phyloP scores from a whole-genome alignment of 1,284 basidiomycete species.

The Agaricales sp. region DNA sequence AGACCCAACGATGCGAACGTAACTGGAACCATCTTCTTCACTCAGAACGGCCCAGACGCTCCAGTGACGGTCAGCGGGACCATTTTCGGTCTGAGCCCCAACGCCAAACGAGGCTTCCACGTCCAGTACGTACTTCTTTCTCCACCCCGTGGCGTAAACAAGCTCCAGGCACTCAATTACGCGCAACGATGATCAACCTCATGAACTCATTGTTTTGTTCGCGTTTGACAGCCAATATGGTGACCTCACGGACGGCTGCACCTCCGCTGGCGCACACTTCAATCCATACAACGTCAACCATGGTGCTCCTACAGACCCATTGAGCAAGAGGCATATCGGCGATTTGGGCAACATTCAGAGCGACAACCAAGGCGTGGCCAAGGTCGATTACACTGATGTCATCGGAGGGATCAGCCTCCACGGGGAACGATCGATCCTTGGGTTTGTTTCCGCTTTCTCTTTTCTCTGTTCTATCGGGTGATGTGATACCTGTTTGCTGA shows the following conservation, averaged over 20 bases:
- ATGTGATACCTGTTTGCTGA: no score
- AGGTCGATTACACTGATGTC: background rate
- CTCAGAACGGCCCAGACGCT: background rate
- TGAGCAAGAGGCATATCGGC: slow-evolving; percentile 1
- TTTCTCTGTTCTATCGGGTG: background rate
- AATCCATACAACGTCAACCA: slow-evolving; percentile 5
- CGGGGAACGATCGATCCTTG: background rate
- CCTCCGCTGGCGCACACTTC: slow-evolving; percentile 4
- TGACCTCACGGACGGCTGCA: slow-evolving; percentile 3
- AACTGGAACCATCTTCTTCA: slow-evolving; percentile 3
- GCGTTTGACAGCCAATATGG: slow-evolving; percentile 2
- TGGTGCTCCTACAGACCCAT: background rate
- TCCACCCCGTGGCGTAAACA: background rate
- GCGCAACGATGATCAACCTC: no score
- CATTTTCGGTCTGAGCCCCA: slow-evolving; percentile 3
- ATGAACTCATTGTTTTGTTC: background rate
- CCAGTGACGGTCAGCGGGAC: background rate
- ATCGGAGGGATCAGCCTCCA: background rate
- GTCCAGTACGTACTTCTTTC: slow-evolving; percentile 1
- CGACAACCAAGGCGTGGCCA: slow-evolving; percentile 2
- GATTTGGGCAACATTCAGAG: slow-evolving; percentile 4
- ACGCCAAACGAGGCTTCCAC: slow-evolving; percentile 2
- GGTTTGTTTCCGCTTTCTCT: background rate
- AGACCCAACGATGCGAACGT: background rate
- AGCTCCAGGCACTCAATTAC: background rate